Conservation (phyloP, 2,329 filamentous ascomycete species). For the Dothistroma pini region DNA sequence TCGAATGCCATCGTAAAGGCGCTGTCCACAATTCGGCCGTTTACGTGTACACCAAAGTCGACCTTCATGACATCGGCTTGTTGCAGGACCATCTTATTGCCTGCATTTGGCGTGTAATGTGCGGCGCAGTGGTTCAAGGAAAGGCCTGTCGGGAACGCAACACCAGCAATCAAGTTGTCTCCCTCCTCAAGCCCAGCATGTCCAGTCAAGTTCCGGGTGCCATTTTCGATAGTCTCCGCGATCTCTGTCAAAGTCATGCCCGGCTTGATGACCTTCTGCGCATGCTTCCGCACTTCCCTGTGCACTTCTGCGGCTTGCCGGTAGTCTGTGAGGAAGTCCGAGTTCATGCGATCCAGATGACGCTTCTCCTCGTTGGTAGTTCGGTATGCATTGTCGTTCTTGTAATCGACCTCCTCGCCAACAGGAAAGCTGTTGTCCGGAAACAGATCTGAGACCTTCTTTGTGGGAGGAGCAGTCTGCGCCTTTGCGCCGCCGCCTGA, state of each 20-base stretch:
- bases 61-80: conserved; percentile 78
- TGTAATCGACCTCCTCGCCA: conserved; percentile 47
- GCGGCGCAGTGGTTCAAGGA: conserved; percentile 53
- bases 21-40: conserved; percentile 75
- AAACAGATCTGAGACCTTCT: conserved; percentile 47
- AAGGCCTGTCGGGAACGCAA: conserved; percentile 56
- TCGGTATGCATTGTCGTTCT: conserved; percentile 44
- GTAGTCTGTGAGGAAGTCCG: conserved; percentile 51
- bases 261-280: conserved; percentile 49
- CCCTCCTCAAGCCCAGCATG: conserved; percentile 52
- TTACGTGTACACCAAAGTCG: conserved; percentile 77
- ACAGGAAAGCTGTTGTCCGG: conserved; percentile 43
- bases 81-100: conserved; percentile 65
- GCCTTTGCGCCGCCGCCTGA: conserved; percentile 32
- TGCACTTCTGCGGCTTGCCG: conserved; percentile 56
- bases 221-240: conserved; percentile 53
- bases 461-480: conserved; percentile 48
- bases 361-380: conserved; percentile 49
- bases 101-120: conserved; percentile 56
- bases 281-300: conserved; percentile 52
- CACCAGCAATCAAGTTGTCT: conserved; percentile 48
- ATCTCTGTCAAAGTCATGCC: conserved; percentile 49
- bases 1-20: conserved; percentile 78
- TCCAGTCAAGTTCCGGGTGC: conserved; percentile 49
- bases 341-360: conserved; percentile 44